Percentiles rank a stretch among this genome's conserved stretches.
phyloP scores from a whole-genome alignment of 2,329 filamentous ascomycete genomes.

The Macrophomina pseudophaseolina region DNA sequence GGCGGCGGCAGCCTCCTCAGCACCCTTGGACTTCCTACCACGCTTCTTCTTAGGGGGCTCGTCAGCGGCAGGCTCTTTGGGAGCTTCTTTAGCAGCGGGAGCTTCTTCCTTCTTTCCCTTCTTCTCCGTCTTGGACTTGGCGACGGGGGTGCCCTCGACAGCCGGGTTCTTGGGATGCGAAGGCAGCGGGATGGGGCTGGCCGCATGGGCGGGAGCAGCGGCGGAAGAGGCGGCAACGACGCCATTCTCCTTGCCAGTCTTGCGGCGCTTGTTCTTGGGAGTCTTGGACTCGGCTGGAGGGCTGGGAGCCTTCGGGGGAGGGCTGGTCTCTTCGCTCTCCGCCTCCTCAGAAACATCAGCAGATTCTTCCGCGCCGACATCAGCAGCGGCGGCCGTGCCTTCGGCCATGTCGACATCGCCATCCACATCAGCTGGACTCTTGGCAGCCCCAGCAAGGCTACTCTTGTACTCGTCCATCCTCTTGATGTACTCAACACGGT shows the following conservation, averaged over 20 bases:
- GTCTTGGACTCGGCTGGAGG: slow-evolving; percentile 24
- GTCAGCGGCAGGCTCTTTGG: slow-evolving; percentile 6
- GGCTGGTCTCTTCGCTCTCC: slow-evolving; percentile 15
- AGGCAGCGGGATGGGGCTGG: slow-evolving; percentile 24
- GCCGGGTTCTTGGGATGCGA: slow-evolving; percentile 10
- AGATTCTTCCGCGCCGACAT: slow-evolving; percentile 2
- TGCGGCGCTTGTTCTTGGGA: slow-evolving; percentile 27
- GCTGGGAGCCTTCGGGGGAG: slow-evolving; percentile 25
- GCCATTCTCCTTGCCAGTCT: slow-evolving; percentile 26
- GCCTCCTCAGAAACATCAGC: slow-evolving; percentile 1
- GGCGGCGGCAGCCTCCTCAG: slow-evolving; percentile 12
- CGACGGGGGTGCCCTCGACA: slow-evolving; percentile 8
- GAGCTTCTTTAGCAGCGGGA: background rate
- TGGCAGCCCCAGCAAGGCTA: background rate
- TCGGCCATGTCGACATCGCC: slow-evolving; percentile 25
- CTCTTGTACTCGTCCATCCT: slow-evolving; percentile 24
- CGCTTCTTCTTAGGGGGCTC: slow-evolving; percentile 26
- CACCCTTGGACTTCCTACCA: slow-evolving; percentile 23
- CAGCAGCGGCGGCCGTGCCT: slow-evolving; percentile 1
- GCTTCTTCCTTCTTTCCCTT: slow-evolving; percentile 21
- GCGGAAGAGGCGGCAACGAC: slow-evolving; percentile 3
- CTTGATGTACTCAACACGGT: slow-evolving; percentile 14
- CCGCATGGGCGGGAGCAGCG: slow-evolving; percentile 13
- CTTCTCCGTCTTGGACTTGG: slow-evolving; percentile 2
- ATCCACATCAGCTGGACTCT: background rate